Evolutionary conservation across 768 basidiomycete genomes (phyloP).

Genomic region (Calocera viscosa): DNA sequence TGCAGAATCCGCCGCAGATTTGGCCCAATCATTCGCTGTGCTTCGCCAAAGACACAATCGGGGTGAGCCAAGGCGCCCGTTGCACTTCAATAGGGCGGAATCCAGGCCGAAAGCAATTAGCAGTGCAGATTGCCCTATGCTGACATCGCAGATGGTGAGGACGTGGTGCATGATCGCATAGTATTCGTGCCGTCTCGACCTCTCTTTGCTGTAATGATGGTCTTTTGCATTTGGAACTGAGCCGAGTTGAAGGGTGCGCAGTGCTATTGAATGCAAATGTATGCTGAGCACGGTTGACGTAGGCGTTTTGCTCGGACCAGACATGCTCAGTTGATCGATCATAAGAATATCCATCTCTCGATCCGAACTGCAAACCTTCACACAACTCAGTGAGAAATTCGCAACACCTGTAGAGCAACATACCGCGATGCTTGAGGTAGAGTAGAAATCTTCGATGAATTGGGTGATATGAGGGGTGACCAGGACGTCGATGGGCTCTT

Average conservation of each 20-base stretch:
- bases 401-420: neutral
- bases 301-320: neutral
- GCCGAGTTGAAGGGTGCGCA: neutral
- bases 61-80: neutral
- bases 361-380: conserved; percentile 7
- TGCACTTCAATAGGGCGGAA: neutral
- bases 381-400: neutral
- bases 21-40: neutral
- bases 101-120: neutral
- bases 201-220: neutral
- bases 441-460: conserved; percentile 11
- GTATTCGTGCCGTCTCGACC: neutral
- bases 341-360: conserved; percentile 1
- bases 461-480: conserved; percentile 12
- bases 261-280: neutral
- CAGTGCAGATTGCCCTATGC: neutral
- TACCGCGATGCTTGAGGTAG: neutral
- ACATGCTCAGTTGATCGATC: neutral
- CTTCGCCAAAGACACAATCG: neutral
- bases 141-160: neutral
- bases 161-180: neutral
- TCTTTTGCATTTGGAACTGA: neutral
- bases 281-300: neutral
- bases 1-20: neutral
- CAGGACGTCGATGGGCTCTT: conserved; percentile 7